Evolutionary conservation across 169 alveolate species (phyloP).

Genomic region (Plasmodium reichenowi): DNA sequence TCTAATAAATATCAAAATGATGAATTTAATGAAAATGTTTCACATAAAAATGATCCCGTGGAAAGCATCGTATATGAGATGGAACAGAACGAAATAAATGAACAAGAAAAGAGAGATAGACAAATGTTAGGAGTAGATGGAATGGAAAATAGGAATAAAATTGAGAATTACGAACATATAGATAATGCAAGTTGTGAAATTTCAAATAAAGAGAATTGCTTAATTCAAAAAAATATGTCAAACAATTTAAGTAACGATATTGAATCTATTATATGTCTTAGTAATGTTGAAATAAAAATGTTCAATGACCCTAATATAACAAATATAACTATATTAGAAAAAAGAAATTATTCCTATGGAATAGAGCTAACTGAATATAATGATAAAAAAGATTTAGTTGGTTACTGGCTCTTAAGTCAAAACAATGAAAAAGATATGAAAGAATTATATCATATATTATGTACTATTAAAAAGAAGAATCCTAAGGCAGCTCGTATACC

Average conservation of each 20-base stretch:
- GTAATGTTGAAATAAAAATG: constrained; percentile 32
- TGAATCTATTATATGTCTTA: constrained; percentile 43
- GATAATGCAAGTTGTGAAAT: no score
- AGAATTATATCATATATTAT: constrained; percentile 6
- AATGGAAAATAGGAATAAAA: background rate
- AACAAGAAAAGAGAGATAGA: background rate
- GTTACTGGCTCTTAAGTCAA: constrained; percentile 57
- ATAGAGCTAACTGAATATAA: constrained; percentile 70
- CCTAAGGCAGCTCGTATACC: constrained; percentile 8
- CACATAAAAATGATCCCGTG: background rate
- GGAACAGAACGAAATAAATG: background rate
- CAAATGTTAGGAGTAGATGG: background rate
- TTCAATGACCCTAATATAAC: constrained; percentile 50
- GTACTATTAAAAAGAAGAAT: constrained; percentile 25
- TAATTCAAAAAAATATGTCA: background rate
- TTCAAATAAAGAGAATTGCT: no score
- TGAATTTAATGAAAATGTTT: background rate
- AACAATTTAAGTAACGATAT: constrained; percentile 41
- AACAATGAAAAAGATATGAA: constrained; percentile 32
- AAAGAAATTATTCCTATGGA: constrained; percentile 56
- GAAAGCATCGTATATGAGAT: background rate
- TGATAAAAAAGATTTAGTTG: constrained; percentile 43
- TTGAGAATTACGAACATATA: background rate
- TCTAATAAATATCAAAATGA: background rate
- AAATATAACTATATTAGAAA: constrained; percentile 55